phyloP scores from a whole-genome alignment of 2,329 filamentous ascomycete species.

The Aaosphaeria arxii region DNA sequence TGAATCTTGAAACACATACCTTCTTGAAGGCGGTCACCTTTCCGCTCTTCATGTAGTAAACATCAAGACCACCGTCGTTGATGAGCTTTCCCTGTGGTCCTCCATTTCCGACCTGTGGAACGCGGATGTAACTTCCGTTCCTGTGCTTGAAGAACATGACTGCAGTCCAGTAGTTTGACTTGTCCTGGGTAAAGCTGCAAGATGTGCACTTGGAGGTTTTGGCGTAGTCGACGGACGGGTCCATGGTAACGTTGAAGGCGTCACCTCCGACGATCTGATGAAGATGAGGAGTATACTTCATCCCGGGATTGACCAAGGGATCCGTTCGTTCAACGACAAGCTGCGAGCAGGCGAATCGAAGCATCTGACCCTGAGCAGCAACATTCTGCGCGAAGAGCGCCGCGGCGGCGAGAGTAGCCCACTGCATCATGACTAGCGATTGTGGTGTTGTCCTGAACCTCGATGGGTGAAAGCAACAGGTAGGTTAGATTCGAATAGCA shows the following conservation, averaged over 20 bases:
- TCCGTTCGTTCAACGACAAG: constrained; percentile 33
- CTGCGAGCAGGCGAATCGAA: constrained; percentile 34
- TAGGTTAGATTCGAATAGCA: constrained; percentile 5
- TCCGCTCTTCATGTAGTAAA: constrained; percentile 33
- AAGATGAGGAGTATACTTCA: constrained; percentile 34
- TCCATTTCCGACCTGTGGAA: constrained; percentile 30
- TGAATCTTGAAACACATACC: constrained; percentile 6
- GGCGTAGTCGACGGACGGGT: constrained; percentile 19
- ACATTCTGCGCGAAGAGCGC: constrained; percentile 21
- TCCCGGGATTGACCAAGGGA: constrained; percentile 32
- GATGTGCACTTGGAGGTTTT: constrained; percentile 30
- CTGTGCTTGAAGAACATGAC: constrained; percentile 37
- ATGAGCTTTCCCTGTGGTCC: constrained; percentile 32
- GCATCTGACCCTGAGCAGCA: constrained; percentile 24
- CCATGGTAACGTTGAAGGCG: constrained; percentile 33
- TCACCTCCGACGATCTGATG: constrained; percentile 34
- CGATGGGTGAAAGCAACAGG: constrained; percentile 4
- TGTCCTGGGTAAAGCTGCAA: constrained; percentile 29
- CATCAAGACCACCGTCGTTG: constrained; percentile 33
- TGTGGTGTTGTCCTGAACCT: constrained; percentile 6
- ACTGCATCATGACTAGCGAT: constrained; percentile 24
- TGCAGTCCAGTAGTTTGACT: constrained; percentile 35
- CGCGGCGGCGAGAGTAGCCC: constrained; percentile 21
- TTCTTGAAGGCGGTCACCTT: constrained; percentile 34
- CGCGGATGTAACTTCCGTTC: constrained; percentile 29